These are phyloP conservation scores for Cutaneotrichosporon curvatum DNA, from an alignment of 1,284 basidiomycete genomes.

Conservation along the genomic window DNA sequence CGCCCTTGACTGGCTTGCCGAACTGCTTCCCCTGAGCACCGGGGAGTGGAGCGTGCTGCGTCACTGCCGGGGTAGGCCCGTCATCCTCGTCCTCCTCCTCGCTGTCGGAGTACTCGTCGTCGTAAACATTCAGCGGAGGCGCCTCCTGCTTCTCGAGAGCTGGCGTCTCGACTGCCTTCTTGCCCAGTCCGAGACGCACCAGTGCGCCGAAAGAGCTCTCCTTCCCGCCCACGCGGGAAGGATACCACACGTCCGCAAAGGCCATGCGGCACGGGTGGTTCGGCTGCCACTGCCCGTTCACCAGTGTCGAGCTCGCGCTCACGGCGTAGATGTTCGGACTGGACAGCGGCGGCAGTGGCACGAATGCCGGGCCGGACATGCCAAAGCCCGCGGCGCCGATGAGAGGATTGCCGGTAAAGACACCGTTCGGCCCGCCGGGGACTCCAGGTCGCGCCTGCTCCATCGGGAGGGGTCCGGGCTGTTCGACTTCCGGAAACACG, in stretches of 20 bases:
- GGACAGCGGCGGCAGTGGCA: conserved; percentile 12
- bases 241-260: conserved; percentile 39
- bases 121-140: conserved; percentile 8
- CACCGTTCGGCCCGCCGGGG: conserved; percentile 1
- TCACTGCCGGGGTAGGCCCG: background rate
- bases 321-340: conserved; percentile 21
- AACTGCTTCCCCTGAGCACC: background rate
- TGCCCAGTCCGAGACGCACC: conserved; percentile 15
- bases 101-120: conserved; percentile 14
- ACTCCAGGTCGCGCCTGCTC: conserved; percentile 12
- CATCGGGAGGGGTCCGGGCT: conserved; percentile 24
- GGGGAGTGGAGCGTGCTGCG: background rate
- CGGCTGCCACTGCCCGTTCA: conserved; percentile 40
- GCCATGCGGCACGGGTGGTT: conserved; percentile 27
- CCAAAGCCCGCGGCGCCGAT: conserved; percentile 24
- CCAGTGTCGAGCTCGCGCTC: conserved; percentile 29
- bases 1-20: conserved; percentile 4
- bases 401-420: conserved; percentile 21
- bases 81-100: conserved; percentile 9
- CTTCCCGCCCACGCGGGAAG: conserved; percentile 24
- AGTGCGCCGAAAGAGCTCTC: conserved; percentile 32
- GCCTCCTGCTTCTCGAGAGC: background rate
- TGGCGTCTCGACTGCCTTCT: conserved; percentile 1
- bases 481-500: conserved; percentile 36
- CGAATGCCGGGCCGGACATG: conserved; percentile 13